A percentile compares a stretch with the other conserved stretches of the same genome.
phyloP scores from a whole-genome alignment of 495 filamentous ascomycete species.

The Penicillium alfredii region DNA sequence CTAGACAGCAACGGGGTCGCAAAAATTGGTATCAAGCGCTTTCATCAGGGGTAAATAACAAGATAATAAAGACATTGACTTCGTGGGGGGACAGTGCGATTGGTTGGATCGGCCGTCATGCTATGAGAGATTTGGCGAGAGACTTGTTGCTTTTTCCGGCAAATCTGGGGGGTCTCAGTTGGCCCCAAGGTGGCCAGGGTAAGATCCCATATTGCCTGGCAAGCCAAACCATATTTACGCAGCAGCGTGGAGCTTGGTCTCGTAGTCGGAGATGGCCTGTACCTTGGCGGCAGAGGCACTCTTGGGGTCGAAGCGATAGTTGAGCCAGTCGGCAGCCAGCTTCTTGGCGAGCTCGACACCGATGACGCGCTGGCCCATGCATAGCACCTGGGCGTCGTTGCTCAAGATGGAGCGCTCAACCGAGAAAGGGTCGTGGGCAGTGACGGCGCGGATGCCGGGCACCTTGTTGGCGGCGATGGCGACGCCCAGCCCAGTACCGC shows the following conservation, averaged over 20 bases:
- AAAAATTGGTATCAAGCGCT: constrained; percentile 42
- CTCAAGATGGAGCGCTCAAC: constrained; percentile 77
- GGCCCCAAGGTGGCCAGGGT: too few relatives aligned
- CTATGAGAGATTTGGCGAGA: too few relatives aligned
- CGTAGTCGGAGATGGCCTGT: constrained; percentile 66
- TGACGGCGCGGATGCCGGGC: constrained; percentile 76
- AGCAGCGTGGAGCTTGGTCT: constrained; percentile 45
- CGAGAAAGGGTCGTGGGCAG: constrained; percentile 78
- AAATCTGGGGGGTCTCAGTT: too few relatives aligned
- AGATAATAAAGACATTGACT: too few relatives aligned
- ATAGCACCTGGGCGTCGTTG: constrained; percentile 84
- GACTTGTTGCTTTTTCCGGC: too few relatives aligned
- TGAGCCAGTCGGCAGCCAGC: constrained; percentile 75
- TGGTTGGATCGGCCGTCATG: too few relatives aligned
- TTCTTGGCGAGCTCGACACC: constrained; percentile 73
- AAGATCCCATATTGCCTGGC: too few relatives aligned
- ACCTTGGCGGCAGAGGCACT: constrained; percentile 72
- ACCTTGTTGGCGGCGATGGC: constrained; percentile 86
- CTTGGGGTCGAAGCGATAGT: constrained; percentile 70
- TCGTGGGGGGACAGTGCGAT: too few relatives aligned
- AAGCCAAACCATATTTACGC: too few relatives aligned
- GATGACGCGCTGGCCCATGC: constrained; percentile 80
- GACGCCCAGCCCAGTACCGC: constrained; percentile 80
- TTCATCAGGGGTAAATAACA: too few relatives aligned
- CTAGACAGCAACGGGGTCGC: too few relatives aligned